A percentile compares a stretch with the other conserved stretches of the same genome.
Evolutionary conservation across 2,329 filamentous ascomycete species (phyloP).

Genomic region (Fusarium pseudoanthophilum): DNA sequence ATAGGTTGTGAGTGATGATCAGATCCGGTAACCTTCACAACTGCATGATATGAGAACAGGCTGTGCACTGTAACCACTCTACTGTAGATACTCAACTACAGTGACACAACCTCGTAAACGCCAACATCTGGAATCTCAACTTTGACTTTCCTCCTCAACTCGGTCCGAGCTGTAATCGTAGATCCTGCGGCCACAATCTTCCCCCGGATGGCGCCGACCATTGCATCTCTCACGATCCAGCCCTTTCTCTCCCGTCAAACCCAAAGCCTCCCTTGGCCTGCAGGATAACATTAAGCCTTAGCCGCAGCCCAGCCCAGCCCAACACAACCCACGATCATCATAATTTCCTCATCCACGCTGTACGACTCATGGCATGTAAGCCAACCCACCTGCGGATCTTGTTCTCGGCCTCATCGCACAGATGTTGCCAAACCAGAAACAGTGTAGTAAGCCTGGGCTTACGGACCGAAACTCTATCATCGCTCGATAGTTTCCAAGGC

Average conservation of each 20-base stretch:
- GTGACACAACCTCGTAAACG: neutral
- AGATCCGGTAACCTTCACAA: neutral
- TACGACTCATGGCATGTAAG: slow-evolving; percentile 32
- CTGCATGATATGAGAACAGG: neutral
- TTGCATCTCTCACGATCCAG: slow-evolving; percentile 14
- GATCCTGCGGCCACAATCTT: slow-evolving; percentile 21
- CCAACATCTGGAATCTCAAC: neutral
- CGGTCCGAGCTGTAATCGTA: slow-evolving; percentile 33
- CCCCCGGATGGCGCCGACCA: slow-evolving; percentile 37
- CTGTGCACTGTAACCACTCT: neutral
- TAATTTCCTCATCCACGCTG: neutral
- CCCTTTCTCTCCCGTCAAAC: slow-evolving; percentile 8
- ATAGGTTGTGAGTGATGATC: neutral
- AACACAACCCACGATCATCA: slow-evolving; percentile 2
- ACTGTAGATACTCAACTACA: neutral
- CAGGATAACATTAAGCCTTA: slow-evolving; percentile 13
- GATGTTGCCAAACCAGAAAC: neutral
- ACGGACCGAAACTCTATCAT: slow-evolving; percentile 28
- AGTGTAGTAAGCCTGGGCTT: neutral
- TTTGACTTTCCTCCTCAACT: slow-evolving; percentile 16
- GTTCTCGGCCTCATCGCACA: slow-evolving; percentile 28
- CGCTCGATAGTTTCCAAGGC: slow-evolving; percentile 11
- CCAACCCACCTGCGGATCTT: slow-evolving; percentile 2
- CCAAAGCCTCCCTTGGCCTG: neutral
- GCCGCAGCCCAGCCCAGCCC: neutral